Evolutionary conservation across 805 yeast species (phyloP).

Genomic region (Ogataea haglerorum): DNA sequence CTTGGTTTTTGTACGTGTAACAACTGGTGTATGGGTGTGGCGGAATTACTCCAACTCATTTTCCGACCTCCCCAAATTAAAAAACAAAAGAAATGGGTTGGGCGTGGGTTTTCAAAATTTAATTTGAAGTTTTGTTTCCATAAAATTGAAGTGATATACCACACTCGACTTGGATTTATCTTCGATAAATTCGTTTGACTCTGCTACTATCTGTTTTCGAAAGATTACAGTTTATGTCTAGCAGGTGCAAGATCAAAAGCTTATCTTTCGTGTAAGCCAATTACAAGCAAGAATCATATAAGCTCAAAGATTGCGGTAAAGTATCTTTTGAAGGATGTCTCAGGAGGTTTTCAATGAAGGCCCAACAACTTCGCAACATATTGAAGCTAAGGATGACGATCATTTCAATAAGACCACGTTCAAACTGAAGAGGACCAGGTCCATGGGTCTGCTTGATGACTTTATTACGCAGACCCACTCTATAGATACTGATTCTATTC

Average conservation of each 20-base stretch:
- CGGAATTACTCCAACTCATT: too few relatives aligned
- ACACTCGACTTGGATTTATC: neutral
- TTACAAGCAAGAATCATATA: neutral
- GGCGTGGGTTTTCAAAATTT: slow-evolving; percentile 10
- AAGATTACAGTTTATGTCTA: slow-evolving; percentile 1
- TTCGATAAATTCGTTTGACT: neutral
- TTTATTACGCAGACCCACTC: slow-evolving; percentile 34
- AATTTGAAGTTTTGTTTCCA: slow-evolving; percentile 11
- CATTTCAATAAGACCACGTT: slow-evolving; percentile 70
- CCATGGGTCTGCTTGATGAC: slow-evolving; percentile 76
- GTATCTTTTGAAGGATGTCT: slow-evolving; percentile 17
- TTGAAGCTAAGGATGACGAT: slow-evolving; percentile 67
- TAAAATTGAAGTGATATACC: slow-evolving; percentile 1
- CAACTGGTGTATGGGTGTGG: neutral
- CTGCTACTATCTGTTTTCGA: neutral
- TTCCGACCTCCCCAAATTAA: too few relatives aligned
- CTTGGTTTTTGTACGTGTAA: too few relatives aligned
- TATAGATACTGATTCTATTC: slow-evolving; percentile 15
- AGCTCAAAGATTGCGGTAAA: neutral
- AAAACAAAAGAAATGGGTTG: slow-evolving; percentile 9
- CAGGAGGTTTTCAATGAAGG: slow-evolving; percentile 49
- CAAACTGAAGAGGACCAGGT: slow-evolving; percentile 74
- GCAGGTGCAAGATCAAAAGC: neutral
- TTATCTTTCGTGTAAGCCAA: slow-evolving; percentile 1
- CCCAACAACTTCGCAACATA: slow-evolving; percentile 60